Evolutionary conservation across 768 basidiomycete species (phyloP).

Genomic region (Tephrocybe sp.): DNA sequence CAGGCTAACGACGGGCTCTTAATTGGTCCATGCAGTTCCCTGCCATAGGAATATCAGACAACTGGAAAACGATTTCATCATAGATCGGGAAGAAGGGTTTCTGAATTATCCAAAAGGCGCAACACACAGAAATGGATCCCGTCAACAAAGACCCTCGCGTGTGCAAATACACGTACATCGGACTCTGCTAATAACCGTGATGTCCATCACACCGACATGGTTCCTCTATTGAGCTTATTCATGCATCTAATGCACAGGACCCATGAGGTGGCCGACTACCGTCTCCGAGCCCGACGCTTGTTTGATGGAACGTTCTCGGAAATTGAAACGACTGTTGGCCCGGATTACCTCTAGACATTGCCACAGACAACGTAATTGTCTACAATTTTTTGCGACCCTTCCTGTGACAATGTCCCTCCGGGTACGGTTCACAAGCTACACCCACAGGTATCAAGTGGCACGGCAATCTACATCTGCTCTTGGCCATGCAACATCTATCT

Average conservation of each 20-base stretch:
- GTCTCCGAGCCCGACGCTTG: too few relatives aligned
- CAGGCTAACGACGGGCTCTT: slow-evolving; percentile 7
- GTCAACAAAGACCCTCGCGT: background rate
- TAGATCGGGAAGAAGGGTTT: slow-evolving; percentile 11
- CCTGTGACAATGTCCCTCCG: slow-evolving; percentile 1
- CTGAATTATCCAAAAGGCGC: slow-evolving; percentile 7
- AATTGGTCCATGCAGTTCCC: slow-evolving; percentile 10
- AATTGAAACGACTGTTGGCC: too few relatives aligned
- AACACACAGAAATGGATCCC: background rate
- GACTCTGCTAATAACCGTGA: slow-evolving; percentile 10
- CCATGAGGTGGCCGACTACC: too few relatives aligned
- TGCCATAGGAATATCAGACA: slow-evolving; percentile 10
- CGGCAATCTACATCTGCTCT: background rate
- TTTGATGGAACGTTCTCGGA: too few relatives aligned
- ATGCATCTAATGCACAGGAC: background rate
- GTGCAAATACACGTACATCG: slow-evolving; percentile 21
- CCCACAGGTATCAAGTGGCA: background rate
- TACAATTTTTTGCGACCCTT: background rate
- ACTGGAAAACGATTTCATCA: slow-evolving; percentile 5
- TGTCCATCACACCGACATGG: background rate
- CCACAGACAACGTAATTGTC: background rate
- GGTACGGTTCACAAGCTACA: background rate
- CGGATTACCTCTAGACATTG: too few relatives aligned
- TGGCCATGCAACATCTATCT: too few relatives aligned
- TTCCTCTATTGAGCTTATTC: background rate